Evolutionary conservation across 768 basidiomycete species (phyloP).

Genomic region (Goffeauzyma gilvescens): DNA sequence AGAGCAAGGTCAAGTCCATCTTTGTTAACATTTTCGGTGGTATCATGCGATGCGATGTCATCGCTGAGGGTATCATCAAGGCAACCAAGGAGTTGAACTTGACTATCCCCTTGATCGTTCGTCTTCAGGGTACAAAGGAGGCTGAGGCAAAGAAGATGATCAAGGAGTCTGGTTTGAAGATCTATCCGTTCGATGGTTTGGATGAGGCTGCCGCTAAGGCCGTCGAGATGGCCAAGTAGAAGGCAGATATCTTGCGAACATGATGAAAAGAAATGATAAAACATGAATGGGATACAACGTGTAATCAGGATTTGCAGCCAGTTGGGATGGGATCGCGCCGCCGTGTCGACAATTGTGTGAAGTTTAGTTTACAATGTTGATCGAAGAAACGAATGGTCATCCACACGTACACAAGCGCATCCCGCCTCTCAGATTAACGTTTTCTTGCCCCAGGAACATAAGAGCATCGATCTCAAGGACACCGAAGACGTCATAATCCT

Average conservation of each 20-base stretch:
- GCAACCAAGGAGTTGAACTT: constrained; percentile 81
- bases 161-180: constrained; percentile 73
- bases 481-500: too few relatives aligned
- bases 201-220: constrained; percentile 61
- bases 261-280: too few relatives aligned
- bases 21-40: constrained; percentile 66
- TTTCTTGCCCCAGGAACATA: too few relatives aligned
- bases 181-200: constrained; percentile 76
- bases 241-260: neutral
- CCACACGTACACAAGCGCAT: too few relatives aligned
- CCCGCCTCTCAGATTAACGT: too few relatives aligned
- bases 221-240: constrained; percentile 31
- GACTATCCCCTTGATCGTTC: constrained; percentile 70
- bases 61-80: constrained; percentile 68
- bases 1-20: constrained; percentile 88
- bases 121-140: constrained; percentile 94
- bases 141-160: constrained; percentile 96
- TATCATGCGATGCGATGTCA: constrained; percentile 97
- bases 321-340: too few relatives aligned
- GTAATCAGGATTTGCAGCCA: too few relatives aligned
- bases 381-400: too few relatives aligned
- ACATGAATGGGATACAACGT: too few relatives aligned
- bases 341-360: too few relatives aligned
- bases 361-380: too few relatives aligned
- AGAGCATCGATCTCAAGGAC: too few relatives aligned